A percentile compares a stretch with the other conserved stretches of the same genome.
Conservation (phyloP, 2,329 filamentous ascomycete genomes). For the Decorospora gaudefroyi region DNA sequence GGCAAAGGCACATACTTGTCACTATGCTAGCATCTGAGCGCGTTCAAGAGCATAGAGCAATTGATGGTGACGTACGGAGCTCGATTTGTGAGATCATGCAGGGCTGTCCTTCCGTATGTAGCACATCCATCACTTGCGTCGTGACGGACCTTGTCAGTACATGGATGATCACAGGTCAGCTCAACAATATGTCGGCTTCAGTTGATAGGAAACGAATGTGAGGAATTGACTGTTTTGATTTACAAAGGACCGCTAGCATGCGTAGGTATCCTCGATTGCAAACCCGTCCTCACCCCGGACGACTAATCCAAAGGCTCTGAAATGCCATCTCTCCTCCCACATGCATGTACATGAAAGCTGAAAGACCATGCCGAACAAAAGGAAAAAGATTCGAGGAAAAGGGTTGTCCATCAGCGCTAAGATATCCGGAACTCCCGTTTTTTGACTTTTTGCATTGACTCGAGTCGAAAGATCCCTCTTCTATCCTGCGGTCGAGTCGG, state of each 20-base stretch:
- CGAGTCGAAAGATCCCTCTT: constrained; percentile 52
- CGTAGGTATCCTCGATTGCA: constrained; percentile 55
- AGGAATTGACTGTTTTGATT: constrained; percentile 47
- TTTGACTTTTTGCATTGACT: constrained; percentile 49
- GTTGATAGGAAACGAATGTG: constrained; percentile 29
- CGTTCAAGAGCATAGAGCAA: too few species aligned
- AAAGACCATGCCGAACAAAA: constrained; percentile 48
- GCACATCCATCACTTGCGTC: too few species aligned
- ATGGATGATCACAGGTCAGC: too few species aligned
- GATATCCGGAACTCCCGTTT: constrained; percentile 53
- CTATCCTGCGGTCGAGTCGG: constrained; percentile 51
- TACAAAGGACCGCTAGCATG: constrained; percentile 51
- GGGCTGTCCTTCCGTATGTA: too few species aligned
- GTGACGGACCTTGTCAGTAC: too few species aligned
- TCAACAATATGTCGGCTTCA: neutral
- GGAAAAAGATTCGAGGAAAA: constrained; percentile 47
- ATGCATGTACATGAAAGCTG: constrained; percentile 50
- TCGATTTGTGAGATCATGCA: too few species aligned
- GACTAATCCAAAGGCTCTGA: constrained; percentile 46
- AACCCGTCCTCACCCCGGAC: constrained; percentile 49
- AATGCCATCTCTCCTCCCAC: constrained; percentile 51
- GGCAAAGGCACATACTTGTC: constrained; percentile 28
- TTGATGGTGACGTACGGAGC: too few species aligned
- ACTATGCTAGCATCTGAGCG: constrained; percentile 12
- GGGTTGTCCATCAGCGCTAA: constrained; percentile 49